Base-by-base conservation (phyloP, 352 stramenopile genomes). In the Pseudoperonospora humuli region DNA sequence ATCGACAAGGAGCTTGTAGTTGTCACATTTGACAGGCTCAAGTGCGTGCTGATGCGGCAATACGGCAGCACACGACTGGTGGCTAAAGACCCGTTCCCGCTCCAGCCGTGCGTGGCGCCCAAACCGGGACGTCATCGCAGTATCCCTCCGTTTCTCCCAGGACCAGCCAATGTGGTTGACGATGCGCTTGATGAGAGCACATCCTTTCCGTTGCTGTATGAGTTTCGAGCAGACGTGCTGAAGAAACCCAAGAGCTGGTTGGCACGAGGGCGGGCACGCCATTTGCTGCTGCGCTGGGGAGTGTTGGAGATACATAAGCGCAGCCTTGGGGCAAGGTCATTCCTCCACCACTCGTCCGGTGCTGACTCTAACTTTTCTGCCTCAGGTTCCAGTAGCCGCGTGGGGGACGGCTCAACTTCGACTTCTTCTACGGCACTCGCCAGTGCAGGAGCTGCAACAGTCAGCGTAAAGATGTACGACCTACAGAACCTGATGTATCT, bases 171-270 rank as follows among this genome's bases (percentile, higher is more conserved):
- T 29, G 42, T 11, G 6, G 43, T 31, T 23, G 39, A 61, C 21
- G 50, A 13, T 32, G 7, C n/a, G 9, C 26, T 19, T 8, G 43
- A 57, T 13, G 51, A 57, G 1, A 34, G 32, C 9, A 31, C 31
- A 4, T 28, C 37, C 5, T 15, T 55, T 1, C 46, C 61, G 0
- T 34, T 83, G 18, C 45, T 79, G 29, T 35, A 39, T 4, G 68
- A 80, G 14, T 84, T 79, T 33, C 49, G 64, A 9, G 39, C 54
- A 0, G 65, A 87, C 13, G 68, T 87, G 19, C 27, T 74, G 20
- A 84, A 85, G 51, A 85, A 84, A 23, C 81, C 65, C 24, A 66
- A 77, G 15, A 76, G 69, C 43, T 87, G 75, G 75, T 55, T 85
- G 19, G 70, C 67, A 15, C 59, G 75, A 2, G 82, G 75, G 72